Conservation (phyloP, 495 filamentous ascomycete species). For the Penicillium goetzii region DNA sequence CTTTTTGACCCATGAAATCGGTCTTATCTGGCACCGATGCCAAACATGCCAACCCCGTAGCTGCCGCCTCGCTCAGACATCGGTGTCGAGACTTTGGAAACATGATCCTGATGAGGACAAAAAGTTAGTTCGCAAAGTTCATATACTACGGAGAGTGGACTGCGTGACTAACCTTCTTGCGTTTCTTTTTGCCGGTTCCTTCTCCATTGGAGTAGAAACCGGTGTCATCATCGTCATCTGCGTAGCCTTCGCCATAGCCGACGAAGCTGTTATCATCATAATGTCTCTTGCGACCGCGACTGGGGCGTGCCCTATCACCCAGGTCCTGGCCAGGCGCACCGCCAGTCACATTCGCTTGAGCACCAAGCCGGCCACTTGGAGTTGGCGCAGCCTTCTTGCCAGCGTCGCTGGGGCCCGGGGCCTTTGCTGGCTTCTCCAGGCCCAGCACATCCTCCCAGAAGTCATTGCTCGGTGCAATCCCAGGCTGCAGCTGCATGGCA, state of each 20-base stretch:
- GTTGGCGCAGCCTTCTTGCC: slow-evolving; percentile 44
- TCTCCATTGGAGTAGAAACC: slow-evolving; percentile 52
- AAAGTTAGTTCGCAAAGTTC: slow-evolving; percentile 7
- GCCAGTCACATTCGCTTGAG: slow-evolving; percentile 36
- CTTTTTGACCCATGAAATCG: slow-evolving; percentile 26
- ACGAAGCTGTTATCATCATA: slow-evolving; percentile 71
- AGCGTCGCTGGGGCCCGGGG: slow-evolving; percentile 32
- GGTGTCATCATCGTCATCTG: slow-evolving; percentile 61
- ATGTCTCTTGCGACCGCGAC: slow-evolving; percentile 65
- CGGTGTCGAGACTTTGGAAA: slow-evolving; percentile 48
- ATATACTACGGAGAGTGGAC: neutral
- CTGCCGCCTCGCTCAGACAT: slow-evolving; percentile 50
- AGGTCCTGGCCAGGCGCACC: slow-evolving; percentile 39
- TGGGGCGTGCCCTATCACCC: slow-evolving; percentile 52
- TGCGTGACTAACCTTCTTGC: slow-evolving; percentile 53
- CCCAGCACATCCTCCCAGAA: slow-evolving; percentile 63
- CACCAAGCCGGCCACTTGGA: slow-evolving; percentile 34
- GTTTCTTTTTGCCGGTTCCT: slow-evolving; percentile 51
- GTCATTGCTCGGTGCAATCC: slow-evolving; percentile 57
- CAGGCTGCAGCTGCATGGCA: slow-evolving; percentile 61
- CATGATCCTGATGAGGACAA: slow-evolving; percentile 41
- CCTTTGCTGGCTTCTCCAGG: slow-evolving; percentile 57
- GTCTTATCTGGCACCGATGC: slow-evolving; percentile 50
- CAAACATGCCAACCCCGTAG: slow-evolving; percentile 54
- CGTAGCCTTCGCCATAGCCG: slow-evolving; percentile 69